A percentile compares a stretch with the other conserved stretches of the same genome.
These are phyloP conservation scores for Cryptosporidium sp. DNA, from an alignment of 169 alveolate species.

Conservation along the genomic window DNA sequence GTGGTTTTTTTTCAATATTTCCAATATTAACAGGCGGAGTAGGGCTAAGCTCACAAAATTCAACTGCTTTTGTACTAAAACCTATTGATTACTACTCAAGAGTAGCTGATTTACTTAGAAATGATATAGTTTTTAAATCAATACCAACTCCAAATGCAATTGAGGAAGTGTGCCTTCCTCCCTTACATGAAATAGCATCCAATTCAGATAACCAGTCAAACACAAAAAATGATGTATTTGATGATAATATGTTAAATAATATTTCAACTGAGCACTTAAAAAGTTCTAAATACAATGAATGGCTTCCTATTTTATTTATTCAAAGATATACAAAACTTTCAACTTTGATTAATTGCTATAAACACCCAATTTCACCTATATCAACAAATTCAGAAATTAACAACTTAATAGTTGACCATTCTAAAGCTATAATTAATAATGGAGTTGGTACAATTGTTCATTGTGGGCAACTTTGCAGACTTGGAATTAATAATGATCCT, in stretches of 20 bases:
- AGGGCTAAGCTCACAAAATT: slow-evolving; percentile 43
- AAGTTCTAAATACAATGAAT: slow-evolving; percentile 70
- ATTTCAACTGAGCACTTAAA: slow-evolving; percentile 24
- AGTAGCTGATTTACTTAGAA: slow-evolving; percentile 50
- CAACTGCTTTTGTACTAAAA: slow-evolving; percentile 9
- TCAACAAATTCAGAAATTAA: not conserved
- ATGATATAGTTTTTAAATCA: slow-evolving; percentile 55
- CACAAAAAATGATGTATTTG: not conserved
- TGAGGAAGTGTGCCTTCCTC: slow-evolving; percentile 61
- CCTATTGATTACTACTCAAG: slow-evolving; percentile 57
- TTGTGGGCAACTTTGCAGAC: slow-evolving; percentile 72
- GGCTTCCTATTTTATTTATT: slow-evolving; percentile 68
- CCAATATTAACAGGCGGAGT: slow-evolving; percentile 15
- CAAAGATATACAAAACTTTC: slow-evolving; percentile 34
- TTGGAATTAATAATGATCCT: slow-evolving; percentile 68
- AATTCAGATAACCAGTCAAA: not conserved
- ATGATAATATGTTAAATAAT: not conserved
- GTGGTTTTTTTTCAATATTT: slow-evolving; percentile 42
- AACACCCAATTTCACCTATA: too few species aligned
- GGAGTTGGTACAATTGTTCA: slow-evolving; percentile 49
- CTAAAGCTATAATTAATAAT: not conserved
- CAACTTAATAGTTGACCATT: not conserved
- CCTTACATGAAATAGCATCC: slow-evolving; percentile 6
- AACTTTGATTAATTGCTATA: not conserved
- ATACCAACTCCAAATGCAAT: slow-evolving; percentile 72